Conservation (phyloP, 495 filamentous ascomycete species). For the Lichenothelia convexa region DNA sequence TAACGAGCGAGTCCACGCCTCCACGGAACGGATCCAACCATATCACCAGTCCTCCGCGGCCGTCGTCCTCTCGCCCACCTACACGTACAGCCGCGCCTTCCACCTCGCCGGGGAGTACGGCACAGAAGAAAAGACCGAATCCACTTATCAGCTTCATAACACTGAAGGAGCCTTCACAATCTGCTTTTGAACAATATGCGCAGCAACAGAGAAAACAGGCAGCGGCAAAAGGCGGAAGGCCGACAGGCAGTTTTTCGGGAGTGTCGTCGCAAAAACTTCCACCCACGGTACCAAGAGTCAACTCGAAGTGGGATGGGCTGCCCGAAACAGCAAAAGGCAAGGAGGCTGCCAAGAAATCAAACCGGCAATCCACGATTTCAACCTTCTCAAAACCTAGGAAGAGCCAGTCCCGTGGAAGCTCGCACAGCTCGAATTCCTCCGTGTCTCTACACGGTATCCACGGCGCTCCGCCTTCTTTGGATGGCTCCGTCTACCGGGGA, state of each 20-base stretch:
- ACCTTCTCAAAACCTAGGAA: too few species aligned
- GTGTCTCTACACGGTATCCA: too few species aligned
- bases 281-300: slow-evolving; percentile 27
- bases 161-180: slow-evolving; percentile 21
- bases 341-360: slow-evolving; percentile 8
- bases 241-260: slow-evolving; percentile 12
- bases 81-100: not conserved
- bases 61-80: not conserved
- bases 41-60: not conserved
- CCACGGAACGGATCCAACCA: too few species aligned
- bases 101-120: not conserved
- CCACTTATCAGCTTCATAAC: slow-evolving; percentile 18
- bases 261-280: slow-evolving; percentile 26
- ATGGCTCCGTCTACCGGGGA: too few species aligned
- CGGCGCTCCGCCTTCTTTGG: too few species aligned
- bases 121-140: slow-evolving; percentile 15
- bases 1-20: too few species aligned
- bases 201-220: slow-evolving; percentile 17
- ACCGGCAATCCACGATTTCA: too few species aligned
- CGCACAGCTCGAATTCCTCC: too few species aligned
- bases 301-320: slow-evolving; percentile 31
- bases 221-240: slow-evolving; percentile 10
- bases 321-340: slow-evolving; percentile 21
- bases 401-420: too few species aligned
- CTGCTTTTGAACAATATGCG: slow-evolving; percentile 19